Percentiles rank a stretch among this genome's conserved stretches.
phyloP scores from a whole-genome alignment of 2,329 filamentous ascomycete species.

The Stachybotrys chartarum region DNA sequence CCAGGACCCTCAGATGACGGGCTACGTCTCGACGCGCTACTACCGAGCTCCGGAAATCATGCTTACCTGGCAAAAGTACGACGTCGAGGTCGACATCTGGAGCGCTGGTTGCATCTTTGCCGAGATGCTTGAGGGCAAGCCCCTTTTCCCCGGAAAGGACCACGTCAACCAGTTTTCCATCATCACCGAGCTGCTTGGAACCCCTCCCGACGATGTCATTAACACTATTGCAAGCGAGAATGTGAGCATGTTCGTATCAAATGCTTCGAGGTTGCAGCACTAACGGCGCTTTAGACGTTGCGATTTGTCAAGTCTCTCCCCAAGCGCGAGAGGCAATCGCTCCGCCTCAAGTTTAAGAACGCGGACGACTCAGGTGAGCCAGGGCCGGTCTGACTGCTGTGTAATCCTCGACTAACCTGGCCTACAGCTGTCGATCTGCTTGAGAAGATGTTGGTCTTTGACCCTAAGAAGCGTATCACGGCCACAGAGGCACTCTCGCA shows the following conservation, averaged over 20 bases:
- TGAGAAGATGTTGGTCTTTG: slow-evolving; percentile 96
- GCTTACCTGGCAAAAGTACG: slow-evolving; percentile 99
- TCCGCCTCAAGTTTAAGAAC: slow-evolving; percentile 88
- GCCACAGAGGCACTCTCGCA: slow-evolving; percentile 81
- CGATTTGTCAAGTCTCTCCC: slow-evolving; percentile 96
- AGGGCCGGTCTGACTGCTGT: not conserved
- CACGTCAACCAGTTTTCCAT: slow-evolving; percentile 99
- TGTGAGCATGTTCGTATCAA: slow-evolving; percentile 42
- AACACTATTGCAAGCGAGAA: slow-evolving; percentile 98
- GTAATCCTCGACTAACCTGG: slow-evolving; percentile 2
- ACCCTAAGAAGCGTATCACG: slow-evolving; percentile 91
- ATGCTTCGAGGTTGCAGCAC: not conserved
- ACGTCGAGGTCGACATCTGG: slow-evolving; percentile 98
- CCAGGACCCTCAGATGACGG: slow-evolving; percentile 98
- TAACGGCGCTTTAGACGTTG: slow-evolving; percentile 57
- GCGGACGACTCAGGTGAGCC: slow-evolving; percentile 73
- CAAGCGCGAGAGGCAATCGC: slow-evolving; percentile 83
- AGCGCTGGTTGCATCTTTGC: slow-evolving; percentile 98
- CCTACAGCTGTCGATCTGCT: slow-evolving; percentile 77
- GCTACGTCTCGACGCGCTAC: slow-evolving; percentile 97
- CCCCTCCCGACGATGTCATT: slow-evolving; percentile 96
- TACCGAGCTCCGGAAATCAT: slow-evolving; percentile 99
- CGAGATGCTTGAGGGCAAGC: slow-evolving; percentile 98
- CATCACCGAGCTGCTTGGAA: slow-evolving; percentile 94
- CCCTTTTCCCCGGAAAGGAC: slow-evolving; percentile 96